Percentiles rank a stretch among this genome's conserved stretches.
Conservation (phyloP, 2,329 filamentous ascomycete species). For the Sporothrix globosa region DNA sequence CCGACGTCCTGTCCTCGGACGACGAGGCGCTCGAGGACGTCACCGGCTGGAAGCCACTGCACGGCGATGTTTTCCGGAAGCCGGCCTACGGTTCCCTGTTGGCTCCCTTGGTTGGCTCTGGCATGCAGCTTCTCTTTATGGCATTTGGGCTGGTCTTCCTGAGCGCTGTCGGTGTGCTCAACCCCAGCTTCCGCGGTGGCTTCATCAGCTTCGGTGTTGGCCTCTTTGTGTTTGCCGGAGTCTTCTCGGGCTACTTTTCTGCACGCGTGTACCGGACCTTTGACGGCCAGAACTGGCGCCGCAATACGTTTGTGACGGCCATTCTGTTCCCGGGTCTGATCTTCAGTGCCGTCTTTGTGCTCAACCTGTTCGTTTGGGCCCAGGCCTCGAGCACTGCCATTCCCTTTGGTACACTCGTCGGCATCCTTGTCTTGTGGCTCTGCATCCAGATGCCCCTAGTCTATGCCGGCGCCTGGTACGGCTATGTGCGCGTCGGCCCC, state of each 20-base stretch:
- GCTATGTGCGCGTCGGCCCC: slow-evolving; percentile 65
- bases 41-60: slow-evolving; percentile 85
- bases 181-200: slow-evolving; percentile 86
- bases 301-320: slow-evolving; percentile 77
- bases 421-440: slow-evolving; percentile 76
- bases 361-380: slow-evolving; percentile 89
- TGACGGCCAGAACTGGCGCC: slow-evolving; percentile 71
- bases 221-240: slow-evolving; percentile 78
- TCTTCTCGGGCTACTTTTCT: slow-evolving; percentile 88
- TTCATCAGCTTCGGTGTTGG: slow-evolving; percentile 84
- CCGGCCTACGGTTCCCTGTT: slow-evolving; percentile 72
- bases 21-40: slow-evolving; percentile 77
- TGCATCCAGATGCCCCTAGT: slow-evolving; percentile 85
- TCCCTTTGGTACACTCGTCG: slow-evolving; percentile 77
- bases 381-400: slow-evolving; percentile 87
- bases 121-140: slow-evolving; percentile 86
- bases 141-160: slow-evolving; percentile 70
- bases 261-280: slow-evolving; percentile 82
- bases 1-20: slow-evolving; percentile 60
- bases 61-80: slow-evolving; percentile 83
- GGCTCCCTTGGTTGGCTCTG: slow-evolving; percentile 80
- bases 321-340: slow-evolving; percentile 77
- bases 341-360: slow-evolving; percentile 73
- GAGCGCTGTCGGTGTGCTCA: slow-evolving; percentile 75
- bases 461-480: slow-evolving; percentile 77